A percentile compares a stretch with the other conserved stretches of the same genome.
These are phyloP conservation scores for Saussurea involucrata DNA, from an alignment of 129 eudicot species.

Conservation along the genomic window DNA sequence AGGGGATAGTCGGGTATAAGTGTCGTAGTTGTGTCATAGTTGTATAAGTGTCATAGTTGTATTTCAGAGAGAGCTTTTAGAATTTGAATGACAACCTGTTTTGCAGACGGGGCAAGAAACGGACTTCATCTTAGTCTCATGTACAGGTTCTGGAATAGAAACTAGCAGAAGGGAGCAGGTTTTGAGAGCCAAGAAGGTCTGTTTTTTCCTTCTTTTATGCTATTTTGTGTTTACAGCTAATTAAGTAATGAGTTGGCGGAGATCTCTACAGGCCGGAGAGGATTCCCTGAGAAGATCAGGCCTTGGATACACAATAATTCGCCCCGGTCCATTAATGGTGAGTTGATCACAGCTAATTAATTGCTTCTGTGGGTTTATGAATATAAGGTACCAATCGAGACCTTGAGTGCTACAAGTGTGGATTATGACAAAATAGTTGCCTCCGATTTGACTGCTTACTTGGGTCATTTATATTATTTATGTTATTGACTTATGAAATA, in stretches of 20 bases:
- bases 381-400: neutral
- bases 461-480: too few relatives aligned
- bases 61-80: neutral
- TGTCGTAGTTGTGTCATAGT: constrained; percentile 1
- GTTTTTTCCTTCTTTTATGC: constrained; percentile 4
- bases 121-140: constrained; percentile 91
- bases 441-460: neutral
- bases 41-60: constrained; percentile 1
- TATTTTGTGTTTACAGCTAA: neutral
- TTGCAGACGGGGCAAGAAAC: constrained; percentile 99
- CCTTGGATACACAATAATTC: constrained; percentile 91
- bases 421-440: neutral
- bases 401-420: neutral
- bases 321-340: constrained; percentile 95
- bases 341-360: constrained; percentile 13
- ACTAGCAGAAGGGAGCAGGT: constrained; percentile 82
- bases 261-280: constrained; percentile 77
- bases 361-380: neutral
- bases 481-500: too few relatives aligned
- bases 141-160: constrained; percentile 95
- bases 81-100: constrained; percentile 4
- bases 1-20: neutral
- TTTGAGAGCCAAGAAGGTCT: constrained; percentile 81
- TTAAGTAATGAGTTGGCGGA: neutral
- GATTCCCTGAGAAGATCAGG: constrained; percentile 91